These are phyloP conservation scores for Alloteropsis semialata DNA, from an alignment of 176 grass and related monocot genomes.

Conservation along the genomic window DNA sequence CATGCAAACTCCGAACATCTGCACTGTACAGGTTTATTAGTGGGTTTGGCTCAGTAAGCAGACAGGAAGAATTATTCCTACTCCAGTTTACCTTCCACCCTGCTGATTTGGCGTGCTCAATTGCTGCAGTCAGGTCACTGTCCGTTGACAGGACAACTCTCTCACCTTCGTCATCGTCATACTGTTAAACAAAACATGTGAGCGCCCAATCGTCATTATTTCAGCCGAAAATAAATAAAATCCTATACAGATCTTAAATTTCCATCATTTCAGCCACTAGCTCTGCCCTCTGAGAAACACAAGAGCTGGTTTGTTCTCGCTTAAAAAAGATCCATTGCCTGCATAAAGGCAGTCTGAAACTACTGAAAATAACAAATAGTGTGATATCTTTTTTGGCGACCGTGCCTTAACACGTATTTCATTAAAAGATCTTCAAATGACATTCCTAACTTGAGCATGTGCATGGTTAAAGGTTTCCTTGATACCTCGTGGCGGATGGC, in stretches of 20 bases:
- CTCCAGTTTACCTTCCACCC: constrained; percentile 61
- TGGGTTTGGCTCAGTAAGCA: not conserved
- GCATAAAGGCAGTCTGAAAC: not conserved
- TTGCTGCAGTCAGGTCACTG: constrained; percentile 51
- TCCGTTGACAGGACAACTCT: constrained; percentile 62
- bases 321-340: not conserved
- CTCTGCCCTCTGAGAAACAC: not conserved
- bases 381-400: too few species aligned
- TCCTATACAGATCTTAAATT: too few species aligned
- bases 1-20: not conserved
- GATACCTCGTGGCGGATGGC: not conserved
- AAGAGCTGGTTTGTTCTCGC: too few species aligned
- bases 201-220: too few species aligned
- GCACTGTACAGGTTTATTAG: not conserved
- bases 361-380: not conserved
- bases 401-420: too few species aligned
- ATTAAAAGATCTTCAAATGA: not conserved
- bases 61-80: not conserved
- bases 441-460: not conserved
- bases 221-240: too few species aligned
- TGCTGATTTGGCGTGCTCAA: constrained; percentile 61
- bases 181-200: too few species aligned
- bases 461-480: not conserved
- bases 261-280: not conserved
- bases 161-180: constrained; percentile 84